Percentiles rank a stretch among this genome's conserved stretches.
Conservation (phyloP, 352 stramenopile species). For the Globisporangium cystogenes region DNA sequence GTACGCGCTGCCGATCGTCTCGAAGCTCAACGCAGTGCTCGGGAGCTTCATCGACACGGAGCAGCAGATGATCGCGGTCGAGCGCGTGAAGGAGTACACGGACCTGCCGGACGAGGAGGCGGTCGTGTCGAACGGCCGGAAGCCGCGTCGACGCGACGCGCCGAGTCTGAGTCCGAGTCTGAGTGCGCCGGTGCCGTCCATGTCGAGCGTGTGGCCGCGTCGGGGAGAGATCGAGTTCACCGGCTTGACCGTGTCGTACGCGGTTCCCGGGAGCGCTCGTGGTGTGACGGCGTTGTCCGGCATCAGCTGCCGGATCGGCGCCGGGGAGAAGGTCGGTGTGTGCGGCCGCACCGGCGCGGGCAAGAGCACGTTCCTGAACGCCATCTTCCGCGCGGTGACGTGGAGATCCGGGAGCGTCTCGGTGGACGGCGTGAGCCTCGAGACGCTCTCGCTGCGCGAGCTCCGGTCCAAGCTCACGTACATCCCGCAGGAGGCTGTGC, state of each 20-base stretch:
- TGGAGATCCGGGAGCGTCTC: slow-evolving; percentile 45
- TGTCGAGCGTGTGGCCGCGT: slow-evolving; percentile 30
- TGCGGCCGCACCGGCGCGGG: slow-evolving; percentile 87
- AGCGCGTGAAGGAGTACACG: slow-evolving; percentile 84
- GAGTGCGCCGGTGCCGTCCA: neutral
- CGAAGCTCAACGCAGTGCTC: slow-evolving; percentile 83
- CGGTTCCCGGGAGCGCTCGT: neutral
- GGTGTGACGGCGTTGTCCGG: slow-evolving; percentile 30
- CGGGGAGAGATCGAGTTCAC: slow-evolving; percentile 45
- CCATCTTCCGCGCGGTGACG: slow-evolving; percentile 66
- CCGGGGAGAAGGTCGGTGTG: slow-evolving; percentile 71
- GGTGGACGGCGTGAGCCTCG: slow-evolving; percentile 74
- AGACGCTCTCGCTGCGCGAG: slow-evolving; percentile 47
- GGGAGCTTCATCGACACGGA: slow-evolving; percentile 86
- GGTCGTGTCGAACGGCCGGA: slow-evolving; percentile 10
- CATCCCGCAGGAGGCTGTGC: slow-evolving; percentile 75
- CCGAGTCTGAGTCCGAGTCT: too few relatives aligned
- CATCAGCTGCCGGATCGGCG: slow-evolving; percentile 38
- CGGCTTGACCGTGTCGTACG: slow-evolving; percentile 45
- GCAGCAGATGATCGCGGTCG: slow-evolving; percentile 89
- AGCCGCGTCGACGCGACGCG: neutral
- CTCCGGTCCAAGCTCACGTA: slow-evolving; percentile 73
- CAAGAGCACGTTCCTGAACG: slow-evolving; percentile 86
- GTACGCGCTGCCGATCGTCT: slow-evolving; percentile 86
- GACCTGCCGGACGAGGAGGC: slow-evolving; percentile 46